These are phyloP conservation scores for Penicillium goetzii DNA, from an alignment of 495 filamentous ascomycete genomes.

Conservation along the genomic window DNA sequence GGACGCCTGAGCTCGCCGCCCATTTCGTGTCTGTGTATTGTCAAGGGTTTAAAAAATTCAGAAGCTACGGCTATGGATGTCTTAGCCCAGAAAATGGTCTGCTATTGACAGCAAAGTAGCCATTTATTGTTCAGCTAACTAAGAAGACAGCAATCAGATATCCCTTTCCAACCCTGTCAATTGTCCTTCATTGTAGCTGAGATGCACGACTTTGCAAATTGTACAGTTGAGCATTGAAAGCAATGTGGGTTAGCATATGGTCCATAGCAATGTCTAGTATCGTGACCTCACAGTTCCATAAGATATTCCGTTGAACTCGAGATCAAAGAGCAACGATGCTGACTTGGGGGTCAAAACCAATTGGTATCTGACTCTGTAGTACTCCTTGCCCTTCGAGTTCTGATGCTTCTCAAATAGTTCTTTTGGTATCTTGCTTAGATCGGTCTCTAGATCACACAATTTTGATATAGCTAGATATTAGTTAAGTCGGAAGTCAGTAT, in stretches of 20 bases:
- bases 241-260: background rate
- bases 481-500: background rate
- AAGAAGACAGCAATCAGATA: background rate
- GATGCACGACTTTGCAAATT: background rate
- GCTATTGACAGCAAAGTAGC: background rate
- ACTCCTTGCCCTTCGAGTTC: slow-evolving; percentile 29
- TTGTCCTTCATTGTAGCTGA: background rate
- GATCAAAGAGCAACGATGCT: slow-evolving; percentile 32
- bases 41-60: background rate
- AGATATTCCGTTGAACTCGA: slow-evolving; percentile 33
- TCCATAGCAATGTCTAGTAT: slow-evolving; percentile 12
- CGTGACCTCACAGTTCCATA: slow-evolving; percentile 26
- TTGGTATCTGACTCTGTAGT: slow-evolving; percentile 21
- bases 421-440: slow-evolving; percentile 31
- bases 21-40: no score
- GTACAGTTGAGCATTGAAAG: background rate
- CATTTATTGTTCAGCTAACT: background rate
- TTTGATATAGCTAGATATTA: slow-evolving; percentile 10
- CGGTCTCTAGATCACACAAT: slow-evolving; percentile 28
- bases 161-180: background rate
- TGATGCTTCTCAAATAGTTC: slow-evolving; percentile 23
- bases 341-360: slow-evolving; percentile 33
- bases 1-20: background rate
- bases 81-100: background rate
- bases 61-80: background rate